These are phyloP conservation scores for Tetraselmis chui DNA, from an alignment of 139 green algal genomes.

Conservation along the genomic window DNA sequence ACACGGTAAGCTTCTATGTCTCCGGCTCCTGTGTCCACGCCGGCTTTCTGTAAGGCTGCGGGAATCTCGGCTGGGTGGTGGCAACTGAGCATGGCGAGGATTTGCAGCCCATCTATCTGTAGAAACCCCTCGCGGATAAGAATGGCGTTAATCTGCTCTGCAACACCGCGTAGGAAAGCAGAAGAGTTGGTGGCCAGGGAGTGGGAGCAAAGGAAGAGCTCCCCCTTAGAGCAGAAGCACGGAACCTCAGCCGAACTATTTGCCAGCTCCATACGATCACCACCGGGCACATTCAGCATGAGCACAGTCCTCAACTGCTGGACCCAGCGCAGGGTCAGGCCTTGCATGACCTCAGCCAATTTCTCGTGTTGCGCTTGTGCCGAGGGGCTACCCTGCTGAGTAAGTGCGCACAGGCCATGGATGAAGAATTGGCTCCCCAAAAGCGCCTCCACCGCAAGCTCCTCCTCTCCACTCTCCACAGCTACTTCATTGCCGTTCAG, in stretches of 20 bases:
- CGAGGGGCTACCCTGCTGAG: neutral
- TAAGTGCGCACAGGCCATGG: no score
- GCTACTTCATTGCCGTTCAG: neutral
- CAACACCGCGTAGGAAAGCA: neutral
- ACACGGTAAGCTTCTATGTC: neutral
- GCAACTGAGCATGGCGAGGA: neutral
- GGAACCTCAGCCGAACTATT: neutral
- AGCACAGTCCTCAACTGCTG: neutral
- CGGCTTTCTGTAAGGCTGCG: neutral
- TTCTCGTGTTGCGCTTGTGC: neutral
- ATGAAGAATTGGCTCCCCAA: no score
- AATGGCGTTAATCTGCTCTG: neutral
- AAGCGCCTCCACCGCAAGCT: no score
- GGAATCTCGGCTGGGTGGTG: neutral
- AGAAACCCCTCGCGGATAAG: neutral
- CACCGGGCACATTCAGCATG: neutral
- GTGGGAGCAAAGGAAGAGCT: neutral
- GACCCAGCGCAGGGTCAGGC: neutral
- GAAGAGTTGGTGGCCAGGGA: neutral
- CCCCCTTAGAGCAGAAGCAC: neutral
- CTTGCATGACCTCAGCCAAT: neutral
- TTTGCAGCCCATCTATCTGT: neutral
- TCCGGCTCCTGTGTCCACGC: neutral
- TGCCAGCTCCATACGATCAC: neutral
- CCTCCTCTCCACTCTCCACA: neutral